Evolutionary conservation across 2,329 filamentous ascomycete species (phyloP).

Genomic region (Fusarium incarnatum): DNA sequence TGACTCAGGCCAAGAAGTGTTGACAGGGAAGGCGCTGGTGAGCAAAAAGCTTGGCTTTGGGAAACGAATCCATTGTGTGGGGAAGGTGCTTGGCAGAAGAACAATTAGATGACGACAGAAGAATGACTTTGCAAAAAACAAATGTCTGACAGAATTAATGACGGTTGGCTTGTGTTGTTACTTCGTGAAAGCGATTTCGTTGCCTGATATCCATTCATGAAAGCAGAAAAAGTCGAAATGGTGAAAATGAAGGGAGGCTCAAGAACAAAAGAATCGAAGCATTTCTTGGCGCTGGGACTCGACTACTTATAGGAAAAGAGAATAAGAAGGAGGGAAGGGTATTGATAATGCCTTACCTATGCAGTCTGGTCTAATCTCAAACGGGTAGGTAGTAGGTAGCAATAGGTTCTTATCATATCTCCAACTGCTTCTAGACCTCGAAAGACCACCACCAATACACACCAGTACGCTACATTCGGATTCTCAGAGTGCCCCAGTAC

Average conservation of each 20-base stretch:
- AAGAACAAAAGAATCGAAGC: not conserved
- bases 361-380: not conserved
- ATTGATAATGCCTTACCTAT: not conserved
- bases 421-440: constrained; percentile 1
- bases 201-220: not conserved
- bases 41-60: constrained; percentile 22
- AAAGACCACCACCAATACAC: too few relatives aligned
- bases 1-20: constrained; percentile 1
- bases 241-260: not conserved
- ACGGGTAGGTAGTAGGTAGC: constrained; percentile 6
- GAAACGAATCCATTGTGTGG: not conserved
- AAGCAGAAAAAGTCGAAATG: not conserved
- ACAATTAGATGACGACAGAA: not conserved
- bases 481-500: too few relatives aligned
- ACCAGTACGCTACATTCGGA: too few relatives aligned
- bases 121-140: not conserved
- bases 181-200: not conserved
- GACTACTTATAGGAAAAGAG: not conserved
- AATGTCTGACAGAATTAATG: too few relatives aligned
- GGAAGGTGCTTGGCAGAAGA: constrained; percentile 9
- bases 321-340: not conserved
- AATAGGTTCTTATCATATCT: not conserved
- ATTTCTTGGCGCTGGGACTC: not conserved
- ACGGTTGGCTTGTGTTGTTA: accelerated
- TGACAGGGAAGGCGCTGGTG: constrained; percentile 13